Conservation (phyloP, 106 monocot genomes). For the Triglochin maritima region DNA sequence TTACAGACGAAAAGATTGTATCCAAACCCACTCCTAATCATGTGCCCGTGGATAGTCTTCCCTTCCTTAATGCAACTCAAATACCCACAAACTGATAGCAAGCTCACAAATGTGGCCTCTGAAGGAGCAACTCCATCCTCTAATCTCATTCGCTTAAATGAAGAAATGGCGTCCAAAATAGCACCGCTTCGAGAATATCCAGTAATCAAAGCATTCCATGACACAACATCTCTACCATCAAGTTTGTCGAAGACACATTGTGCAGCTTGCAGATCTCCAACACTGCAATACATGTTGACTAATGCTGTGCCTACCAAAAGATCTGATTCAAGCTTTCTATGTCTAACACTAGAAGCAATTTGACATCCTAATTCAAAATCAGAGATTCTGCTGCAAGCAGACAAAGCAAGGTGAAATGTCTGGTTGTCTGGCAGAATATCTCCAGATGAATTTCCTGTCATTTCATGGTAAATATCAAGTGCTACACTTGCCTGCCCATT, state of each 20-base stretch:
- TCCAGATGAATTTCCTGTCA: slow-evolving; percentile 14
- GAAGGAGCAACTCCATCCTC: slow-evolving; percentile 16
- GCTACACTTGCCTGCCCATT: slow-evolving; percentile 16
- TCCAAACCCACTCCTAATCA: slow-evolving; percentile 30
- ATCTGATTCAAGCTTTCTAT: slow-evolving; percentile 27
- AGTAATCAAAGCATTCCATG: slow-evolving; percentile 58
- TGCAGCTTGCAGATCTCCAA: slow-evolving; percentile 30
- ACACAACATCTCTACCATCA: slow-evolving; percentile 32
- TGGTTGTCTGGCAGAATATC: slow-evolving; percentile 27
- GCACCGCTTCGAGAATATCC: slow-evolving; percentile 29
- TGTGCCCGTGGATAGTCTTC: slow-evolving; percentile 25
- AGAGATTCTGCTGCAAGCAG: slow-evolving; percentile 32
- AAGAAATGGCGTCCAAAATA: slow-evolving; percentile 26
- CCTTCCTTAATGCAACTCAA: slow-evolving; percentile 15
- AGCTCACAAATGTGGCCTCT: slow-evolving; percentile 41
- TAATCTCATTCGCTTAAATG: slow-evolving; percentile 45
- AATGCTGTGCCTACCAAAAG: slow-evolving; percentile 45
- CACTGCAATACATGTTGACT: slow-evolving; percentile 28
- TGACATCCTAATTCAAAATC: slow-evolving; percentile 32
- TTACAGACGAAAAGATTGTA: slow-evolving; percentile 29
- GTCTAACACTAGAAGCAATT: slow-evolving; percentile 16
- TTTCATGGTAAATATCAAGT: slow-evolving; percentile 27
- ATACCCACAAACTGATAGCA: slow-evolving; percentile 32
- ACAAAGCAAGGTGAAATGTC: slow-evolving; percentile 43
- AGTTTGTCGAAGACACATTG: slow-evolving; percentile 42